These are phyloP conservation scores for Colletotrichum salicis DNA, from an alignment of 2,329 filamentous ascomycete genomes.

Conservation along the genomic window DNA sequence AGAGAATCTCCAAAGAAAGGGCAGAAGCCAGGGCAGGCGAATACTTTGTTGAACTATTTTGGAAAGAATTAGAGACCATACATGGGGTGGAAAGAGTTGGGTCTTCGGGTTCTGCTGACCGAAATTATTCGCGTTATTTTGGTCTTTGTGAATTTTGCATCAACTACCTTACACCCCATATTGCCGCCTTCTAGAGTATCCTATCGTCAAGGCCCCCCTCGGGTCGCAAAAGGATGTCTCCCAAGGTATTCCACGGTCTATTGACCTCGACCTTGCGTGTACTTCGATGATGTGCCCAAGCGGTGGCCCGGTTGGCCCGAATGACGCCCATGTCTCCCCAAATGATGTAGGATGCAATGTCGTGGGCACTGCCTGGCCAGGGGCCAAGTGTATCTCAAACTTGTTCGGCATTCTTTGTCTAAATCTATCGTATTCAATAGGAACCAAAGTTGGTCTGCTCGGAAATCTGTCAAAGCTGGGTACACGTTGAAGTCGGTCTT, in stretches of 20 bases:
- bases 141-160: too few species aligned
- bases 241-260: neutral
- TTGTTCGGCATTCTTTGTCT: neutral
- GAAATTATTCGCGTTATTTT: too few species aligned
- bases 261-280: too few species aligned
- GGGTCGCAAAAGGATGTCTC: neutral
- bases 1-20: slow-evolving; percentile 41
- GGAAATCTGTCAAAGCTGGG: too few species aligned
- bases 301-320: neutral
- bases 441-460: too few species aligned
- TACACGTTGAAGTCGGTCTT: neutral
- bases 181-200: neutral
- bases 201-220: neutral
- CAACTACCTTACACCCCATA: neutral
- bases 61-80: slow-evolving; percentile 45
- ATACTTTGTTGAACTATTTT: slow-evolving; percentile 67
- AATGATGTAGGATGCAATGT: too few species aligned
- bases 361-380: neutral
- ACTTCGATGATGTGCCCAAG: too few species aligned
- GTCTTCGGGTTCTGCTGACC: too few species aligned
- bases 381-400: neutral
- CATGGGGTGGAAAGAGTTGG: too few species aligned
- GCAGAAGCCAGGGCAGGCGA: slow-evolving; percentile 55
- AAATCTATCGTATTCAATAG: neutral
- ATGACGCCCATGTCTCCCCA: neutral